Conservation (phyloP, 805 yeast species). For the Barnettozyma wickerhamii region DNA sequence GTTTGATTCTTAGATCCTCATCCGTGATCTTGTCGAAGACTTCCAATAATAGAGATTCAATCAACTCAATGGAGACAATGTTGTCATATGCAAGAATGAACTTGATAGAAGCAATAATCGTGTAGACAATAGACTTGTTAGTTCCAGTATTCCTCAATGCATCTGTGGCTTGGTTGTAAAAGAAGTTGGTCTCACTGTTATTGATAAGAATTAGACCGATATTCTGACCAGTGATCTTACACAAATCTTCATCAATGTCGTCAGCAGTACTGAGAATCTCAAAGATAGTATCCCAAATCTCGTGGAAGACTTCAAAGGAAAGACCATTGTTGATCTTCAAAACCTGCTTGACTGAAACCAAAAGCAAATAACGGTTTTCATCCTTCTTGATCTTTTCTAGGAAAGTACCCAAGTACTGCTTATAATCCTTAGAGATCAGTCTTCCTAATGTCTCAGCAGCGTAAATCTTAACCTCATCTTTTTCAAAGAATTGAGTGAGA, state of each 20-base stretch:
- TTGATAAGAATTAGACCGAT: constrained; percentile 26
- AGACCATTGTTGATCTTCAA: constrained; percentile 20
- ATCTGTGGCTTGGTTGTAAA: constrained; percentile 24
- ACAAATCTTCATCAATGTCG: constrained; percentile 22
- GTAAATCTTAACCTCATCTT: constrained; percentile 37
- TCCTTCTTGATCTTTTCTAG: constrained; percentile 26
- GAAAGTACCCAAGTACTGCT: constrained; percentile 35
- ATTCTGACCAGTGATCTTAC: constrained; percentile 21
- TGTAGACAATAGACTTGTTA: constrained; percentile 20
- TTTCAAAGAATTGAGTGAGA: constrained; percentile 31
- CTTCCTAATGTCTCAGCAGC: constrained; percentile 54
- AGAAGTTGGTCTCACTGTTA: constrained; percentile 28
- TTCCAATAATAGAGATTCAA: constrained; percentile 21
- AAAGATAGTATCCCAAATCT: constrained; percentile 26
- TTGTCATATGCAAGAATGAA: constrained; percentile 32
- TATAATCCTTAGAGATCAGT: constrained; percentile 36
- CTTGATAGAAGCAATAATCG: constrained; percentile 33
- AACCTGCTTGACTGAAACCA: constrained; percentile 30
- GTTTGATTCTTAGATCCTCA: constrained; percentile 49
- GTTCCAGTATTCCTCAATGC: constrained; percentile 14
- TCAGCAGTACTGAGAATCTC: constrained; percentile 8
- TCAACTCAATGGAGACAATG: constrained; percentile 18
- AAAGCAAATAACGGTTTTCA: constrained; percentile 24
- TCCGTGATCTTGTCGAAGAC: constrained; percentile 28
- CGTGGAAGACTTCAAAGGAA: constrained; percentile 21